phyloP scores from a whole-genome alignment of 2,329 filamentous ascomycete species.

The Alternaria triticimaculans region DNA sequence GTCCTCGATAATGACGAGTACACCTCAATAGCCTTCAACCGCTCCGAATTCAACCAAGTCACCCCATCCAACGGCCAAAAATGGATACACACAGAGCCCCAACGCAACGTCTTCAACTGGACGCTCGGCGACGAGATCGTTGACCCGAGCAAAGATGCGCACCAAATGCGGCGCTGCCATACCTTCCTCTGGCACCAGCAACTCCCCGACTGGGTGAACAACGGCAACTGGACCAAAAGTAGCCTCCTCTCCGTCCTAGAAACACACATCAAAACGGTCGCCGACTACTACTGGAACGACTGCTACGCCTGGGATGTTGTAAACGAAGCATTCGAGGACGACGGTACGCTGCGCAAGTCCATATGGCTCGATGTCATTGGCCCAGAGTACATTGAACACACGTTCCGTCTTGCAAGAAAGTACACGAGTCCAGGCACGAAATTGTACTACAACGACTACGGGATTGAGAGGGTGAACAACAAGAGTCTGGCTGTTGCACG shows the following conservation, averaged over 20 bases:
- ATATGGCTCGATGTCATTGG: conserved; percentile 65
- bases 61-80: conserved; percentile 70
- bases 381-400: conserved; percentile 63
- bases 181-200: conserved; percentile 63
- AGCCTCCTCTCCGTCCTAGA: conserved; percentile 64
- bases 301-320: conserved; percentile 72
- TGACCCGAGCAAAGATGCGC: conserved; percentile 48
- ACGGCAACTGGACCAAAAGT: conserved; percentile 62
- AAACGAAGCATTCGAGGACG: conserved; percentile 68
- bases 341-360: conserved; percentile 59
- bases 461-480: conserved; percentile 64
- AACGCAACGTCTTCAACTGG: conserved; percentile 64
- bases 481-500: conserved; percentile 47
- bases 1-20: conserved; percentile 60
- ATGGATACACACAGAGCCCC: conserved; percentile 69
- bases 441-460: conserved; percentile 71
- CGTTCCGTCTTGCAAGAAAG: conserved; percentile 62
- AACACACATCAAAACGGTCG: conserved; percentile 66
- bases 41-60: conserved; percentile 67
- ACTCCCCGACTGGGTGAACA: conserved; percentile 61
- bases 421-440: conserved; percentile 63
- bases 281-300: conserved; percentile 64
- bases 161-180: conserved; percentile 67
- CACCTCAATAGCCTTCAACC: conserved; percentile 61
- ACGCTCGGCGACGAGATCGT: conserved; percentile 60